Evolutionary conservation across 2,329 filamentous ascomycete genomes (phyloP).

Genomic region (Calycina marina): DNA sequence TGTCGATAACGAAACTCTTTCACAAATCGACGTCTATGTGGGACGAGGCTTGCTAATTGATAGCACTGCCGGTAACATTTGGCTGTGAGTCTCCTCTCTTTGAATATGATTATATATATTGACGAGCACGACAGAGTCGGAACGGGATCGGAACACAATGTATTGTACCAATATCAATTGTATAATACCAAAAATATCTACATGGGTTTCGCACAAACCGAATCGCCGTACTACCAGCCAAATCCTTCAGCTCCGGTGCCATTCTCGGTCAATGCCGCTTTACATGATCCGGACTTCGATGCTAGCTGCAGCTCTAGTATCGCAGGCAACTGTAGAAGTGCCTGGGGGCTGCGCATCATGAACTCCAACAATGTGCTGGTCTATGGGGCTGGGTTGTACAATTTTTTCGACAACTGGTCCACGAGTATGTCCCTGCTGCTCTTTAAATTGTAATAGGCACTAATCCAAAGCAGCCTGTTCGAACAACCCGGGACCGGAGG

Average conservation of each 20-base stretch:
- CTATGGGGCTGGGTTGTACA: conserved; percentile 41
- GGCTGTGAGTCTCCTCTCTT: not conserved
- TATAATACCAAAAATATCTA: conserved; percentile 20
- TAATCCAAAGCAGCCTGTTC: conserved; percentile 6
- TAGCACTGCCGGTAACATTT: conserved; percentile 1
- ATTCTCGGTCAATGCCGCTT: conserved; percentile 30
- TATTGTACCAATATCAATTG: conserved; percentile 39
- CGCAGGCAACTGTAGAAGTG: conserved; percentile 33
- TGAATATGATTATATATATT: not conserved
- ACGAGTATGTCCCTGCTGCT: too few species aligned
- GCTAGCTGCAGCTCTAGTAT: conserved; percentile 28
- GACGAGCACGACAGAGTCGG: not conserved
- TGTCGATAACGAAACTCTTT: not conserved
- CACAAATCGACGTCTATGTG: not conserved
- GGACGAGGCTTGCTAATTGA: not conserved
- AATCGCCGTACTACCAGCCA: conserved; percentile 46
- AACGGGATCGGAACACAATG: conserved; percentile 32
- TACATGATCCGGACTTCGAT: conserved; percentile 35
- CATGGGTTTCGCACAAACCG: conserved; percentile 16
- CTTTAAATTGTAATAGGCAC: not conserved
- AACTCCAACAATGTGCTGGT: conserved; percentile 31
- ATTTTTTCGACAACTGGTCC: conserved; percentile 44
- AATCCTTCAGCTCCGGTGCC: conserved; percentile 48
- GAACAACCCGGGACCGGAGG: conserved; percentile 1
- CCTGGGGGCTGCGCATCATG: conserved; percentile 51